Base-by-base conservation (phyloP, 2,329 filamentous ascomycete genomes). In the Cercospora janseana region DNA sequence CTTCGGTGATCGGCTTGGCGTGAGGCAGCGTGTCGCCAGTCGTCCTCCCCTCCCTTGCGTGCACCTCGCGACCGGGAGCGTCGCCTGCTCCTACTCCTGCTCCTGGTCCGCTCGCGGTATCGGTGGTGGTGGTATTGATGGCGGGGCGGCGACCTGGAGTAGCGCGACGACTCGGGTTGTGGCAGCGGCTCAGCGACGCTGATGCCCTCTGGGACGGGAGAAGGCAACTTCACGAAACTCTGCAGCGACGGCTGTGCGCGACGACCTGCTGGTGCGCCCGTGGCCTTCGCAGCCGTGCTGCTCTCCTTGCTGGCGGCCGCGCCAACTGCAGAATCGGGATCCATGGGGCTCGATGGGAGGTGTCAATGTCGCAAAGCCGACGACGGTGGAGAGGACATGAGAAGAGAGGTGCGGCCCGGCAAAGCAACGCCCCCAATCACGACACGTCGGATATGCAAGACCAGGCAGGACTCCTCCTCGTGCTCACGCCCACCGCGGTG, bases 1-100 rank as follows among this genome's bases (percentile, higher is more conserved):
- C 21, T 38, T 28, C 44, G 40, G 24, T 43, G 44, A 32, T 46
- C 44, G 27, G 55, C 47, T 55, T 54, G 50, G 47, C 57, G 49
- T 15, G 27, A 42, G 24, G 45, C 31, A 46, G 44, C 47, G 43
- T 38, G 34, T 13, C 38, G 24, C 45, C 46, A 52, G 45, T 37
- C 42, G 23, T 49, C 40, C 41, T 47, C 46, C 26, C 23, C 18
- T 24, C 29, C 40, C 38, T 45, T 42, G 40, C 49, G 45, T 26
- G 32, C 23, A 24, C 34, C 49, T 9, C 28, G 41, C 16, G 49
- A 55, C 16, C 28, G 38, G 29, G 49, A 55, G 6, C 44, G 49
- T 34, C 44, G 34, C 27, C 52, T 38, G 23, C 49, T 45, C 27
- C 46, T 41, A 28, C 53, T 55, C 24, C 42, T 28, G 21, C 42